phyloP scores from a whole-genome alignment of 2,329 filamentous ascomycete genomes.

The Diaporthe destruens region DNA sequence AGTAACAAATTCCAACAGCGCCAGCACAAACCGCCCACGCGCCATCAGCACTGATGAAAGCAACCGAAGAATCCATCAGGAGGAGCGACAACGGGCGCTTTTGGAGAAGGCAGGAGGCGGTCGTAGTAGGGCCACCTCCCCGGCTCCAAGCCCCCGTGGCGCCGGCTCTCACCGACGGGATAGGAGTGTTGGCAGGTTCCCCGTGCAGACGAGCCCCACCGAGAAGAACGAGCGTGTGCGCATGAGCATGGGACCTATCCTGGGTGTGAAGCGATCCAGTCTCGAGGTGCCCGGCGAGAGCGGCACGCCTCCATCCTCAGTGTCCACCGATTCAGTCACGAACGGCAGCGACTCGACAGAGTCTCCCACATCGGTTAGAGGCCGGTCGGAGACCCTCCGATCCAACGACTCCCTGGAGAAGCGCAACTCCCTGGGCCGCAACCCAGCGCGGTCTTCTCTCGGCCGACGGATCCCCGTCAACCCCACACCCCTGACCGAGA shows the following conservation, averaged over 20 bases:
- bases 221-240: slow-evolving; percentile 65
- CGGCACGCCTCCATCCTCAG: slow-evolving; percentile 49
- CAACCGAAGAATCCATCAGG: slow-evolving; percentile 92
- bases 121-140: slow-evolving; percentile 81
- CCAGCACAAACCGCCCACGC: slow-evolving; percentile 72
- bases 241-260: slow-evolving; percentile 63
- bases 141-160: slow-evolving; percentile 69
- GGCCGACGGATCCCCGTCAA: slow-evolving; percentile 61
- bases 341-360: slow-evolving; percentile 42
- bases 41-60: slow-evolving; percentile 96
- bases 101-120: slow-evolving; percentile 74
- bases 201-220: slow-evolving; percentile 71
- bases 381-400: slow-evolving; percentile 40
- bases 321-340: slow-evolving; percentile 44
- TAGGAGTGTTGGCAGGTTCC: slow-evolving; percentile 84
- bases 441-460: slow-evolving; percentile 64
- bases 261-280: slow-evolving; percentile 72
- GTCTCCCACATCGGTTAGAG: slow-evolving; percentile 42
- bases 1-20: slow-evolving; percentile 50
- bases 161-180: slow-evolving; percentile 77
- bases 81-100: slow-evolving; percentile 88
- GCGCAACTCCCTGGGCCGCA: slow-evolving; percentile 73
- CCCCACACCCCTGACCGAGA: slow-evolving; percentile 49
- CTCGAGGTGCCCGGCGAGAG: slow-evolving; percentile 83
- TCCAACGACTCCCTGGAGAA: slow-evolving; percentile 63